Percentiles rank a stretch among this genome's conserved stretches.
Evolutionary conservation across 176 grass and related monocot species (phyloP).

Genomic region (Ensete ventricosum): DNA sequence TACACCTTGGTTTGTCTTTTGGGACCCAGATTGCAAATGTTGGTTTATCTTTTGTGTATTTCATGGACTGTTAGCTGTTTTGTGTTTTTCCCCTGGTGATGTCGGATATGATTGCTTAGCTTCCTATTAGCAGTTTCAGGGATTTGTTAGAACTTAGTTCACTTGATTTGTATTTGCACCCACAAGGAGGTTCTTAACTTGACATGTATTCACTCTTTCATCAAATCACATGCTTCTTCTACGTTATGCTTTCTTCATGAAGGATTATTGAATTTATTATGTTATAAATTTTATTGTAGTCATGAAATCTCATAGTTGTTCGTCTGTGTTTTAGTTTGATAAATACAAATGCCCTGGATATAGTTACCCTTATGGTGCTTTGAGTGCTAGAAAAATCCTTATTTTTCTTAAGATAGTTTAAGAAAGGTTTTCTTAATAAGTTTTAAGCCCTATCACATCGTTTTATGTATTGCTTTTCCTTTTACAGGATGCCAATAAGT

Average conservation of each 20-base stretch:
- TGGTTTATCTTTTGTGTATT: not conserved
- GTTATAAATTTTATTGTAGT: not conserved
- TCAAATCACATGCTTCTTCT: not conserved
- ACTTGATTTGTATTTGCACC: not conserved
- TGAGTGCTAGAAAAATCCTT: not conserved
- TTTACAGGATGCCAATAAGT: constrained; percentile 47
- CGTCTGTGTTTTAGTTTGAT: not conserved
- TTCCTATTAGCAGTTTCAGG: not conserved
- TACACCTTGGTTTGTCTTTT: not conserved
- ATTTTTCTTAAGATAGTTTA: not conserved
- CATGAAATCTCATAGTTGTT: not conserved
- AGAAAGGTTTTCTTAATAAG: not conserved
- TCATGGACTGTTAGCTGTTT: not conserved
- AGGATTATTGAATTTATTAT: not conserved
- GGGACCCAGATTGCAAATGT: too few species aligned
- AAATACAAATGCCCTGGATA: not conserved
- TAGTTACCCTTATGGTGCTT: not conserved
- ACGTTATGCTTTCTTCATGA: not conserved
- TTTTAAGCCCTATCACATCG: not conserved
- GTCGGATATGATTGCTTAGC: not conserved
- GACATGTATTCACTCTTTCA: not conserved
- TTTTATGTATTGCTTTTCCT: not conserved
- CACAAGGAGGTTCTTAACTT: not conserved
- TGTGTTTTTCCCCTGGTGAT: not conserved
- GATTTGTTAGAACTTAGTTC: not conserved